Evolutionary conservation across 768 basidiomycete species (phyloP).

Genomic region (Hygrocybe punicea): DNA sequence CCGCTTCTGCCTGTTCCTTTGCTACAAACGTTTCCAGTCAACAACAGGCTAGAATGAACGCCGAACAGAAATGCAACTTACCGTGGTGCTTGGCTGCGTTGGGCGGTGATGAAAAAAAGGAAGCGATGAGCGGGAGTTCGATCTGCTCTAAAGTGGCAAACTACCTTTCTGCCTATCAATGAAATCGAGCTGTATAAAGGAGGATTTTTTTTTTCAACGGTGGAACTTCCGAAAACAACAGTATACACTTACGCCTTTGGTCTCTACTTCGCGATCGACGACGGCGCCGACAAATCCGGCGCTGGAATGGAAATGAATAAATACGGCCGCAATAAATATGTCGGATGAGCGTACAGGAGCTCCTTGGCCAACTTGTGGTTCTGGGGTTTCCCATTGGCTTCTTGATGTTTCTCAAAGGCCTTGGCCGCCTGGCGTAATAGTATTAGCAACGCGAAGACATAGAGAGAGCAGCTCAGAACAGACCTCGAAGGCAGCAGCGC

Average conservation of each 20-base stretch:
- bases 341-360: conserved; percentile 28
- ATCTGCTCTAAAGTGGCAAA: neutral
- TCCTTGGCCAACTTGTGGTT: conserved; percentile 49
- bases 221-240: neutral
- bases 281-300: conserved; percentile 46
- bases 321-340: neutral
- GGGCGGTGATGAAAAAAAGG: neutral
- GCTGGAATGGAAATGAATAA: conserved; percentile 20
- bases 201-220: neutral
- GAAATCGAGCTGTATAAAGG: conserved; percentile 38
- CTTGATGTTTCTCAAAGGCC: conserved; percentile 47
- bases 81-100: conserved; percentile 34
- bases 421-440: conserved; percentile 40
- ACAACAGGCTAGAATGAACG: neutral
- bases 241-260: conserved; percentile 45
- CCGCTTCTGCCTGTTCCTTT: conserved; percentile 13
- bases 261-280: conserved; percentile 46
- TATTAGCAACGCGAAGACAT: conserved; percentile 1
- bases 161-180: conserved; percentile 39
- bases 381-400: conserved; percentile 40
- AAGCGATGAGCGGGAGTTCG: neutral
- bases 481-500: conserved; percentile 53
- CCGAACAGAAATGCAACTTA: conserved; percentile 12
- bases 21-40: neutral
- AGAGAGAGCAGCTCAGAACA: neutral